phyloP scores from a whole-genome alignment of 2,329 filamentous ascomycete genomes.

The Chaetothyriales sp. region DNA sequence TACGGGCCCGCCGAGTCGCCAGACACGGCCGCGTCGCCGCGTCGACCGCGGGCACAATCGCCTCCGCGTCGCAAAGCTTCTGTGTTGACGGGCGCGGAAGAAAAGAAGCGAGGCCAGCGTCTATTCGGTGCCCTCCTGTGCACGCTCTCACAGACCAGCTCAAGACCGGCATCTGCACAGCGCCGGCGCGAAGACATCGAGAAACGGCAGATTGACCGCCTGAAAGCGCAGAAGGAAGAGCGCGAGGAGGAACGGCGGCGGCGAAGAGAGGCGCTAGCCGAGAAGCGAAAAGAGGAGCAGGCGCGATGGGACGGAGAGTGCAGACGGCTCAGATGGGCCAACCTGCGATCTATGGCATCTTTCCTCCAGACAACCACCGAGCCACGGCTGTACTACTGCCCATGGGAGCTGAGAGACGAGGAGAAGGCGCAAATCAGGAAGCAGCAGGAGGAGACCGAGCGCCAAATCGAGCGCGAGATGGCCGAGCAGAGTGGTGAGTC shows the following conservation, averaged over 20 bases:
- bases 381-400: slow-evolving; percentile 73
- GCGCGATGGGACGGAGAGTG: slow-evolving; percentile 56
- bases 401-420: slow-evolving; percentile 57
- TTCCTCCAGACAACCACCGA: slow-evolving; percentile 59
- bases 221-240: slow-evolving; percentile 56
- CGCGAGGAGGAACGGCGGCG: slow-evolving; percentile 55
- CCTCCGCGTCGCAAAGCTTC: slow-evolving; percentile 9
- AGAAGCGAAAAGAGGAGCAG: slow-evolving; percentile 54
- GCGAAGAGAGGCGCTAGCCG: slow-evolving; percentile 49
- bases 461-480: slow-evolving; percentile 49
- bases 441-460: slow-evolving; percentile 55
- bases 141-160: slow-evolving; percentile 56
- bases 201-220: slow-evolving; percentile 63
- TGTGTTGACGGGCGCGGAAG: slow-evolving; percentile 41
- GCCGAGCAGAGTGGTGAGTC: slow-evolving; percentile 45
- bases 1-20: background rate
- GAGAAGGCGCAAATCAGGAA: slow-evolving; percentile 59
- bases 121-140: slow-evolving; percentile 73
- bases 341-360: slow-evolving; percentile 56
- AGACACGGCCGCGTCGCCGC: background rate
- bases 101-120: slow-evolving; percentile 71
- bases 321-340: slow-evolving; percentile 48
- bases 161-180: slow-evolving; percentile 39
- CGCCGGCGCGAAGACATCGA: slow-evolving; percentile 68
- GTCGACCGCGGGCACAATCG: slow-evolving; percentile 6